Conservation (phyloP, 352 stramenopile species). For the Globisporangium spinosum region DNA sequence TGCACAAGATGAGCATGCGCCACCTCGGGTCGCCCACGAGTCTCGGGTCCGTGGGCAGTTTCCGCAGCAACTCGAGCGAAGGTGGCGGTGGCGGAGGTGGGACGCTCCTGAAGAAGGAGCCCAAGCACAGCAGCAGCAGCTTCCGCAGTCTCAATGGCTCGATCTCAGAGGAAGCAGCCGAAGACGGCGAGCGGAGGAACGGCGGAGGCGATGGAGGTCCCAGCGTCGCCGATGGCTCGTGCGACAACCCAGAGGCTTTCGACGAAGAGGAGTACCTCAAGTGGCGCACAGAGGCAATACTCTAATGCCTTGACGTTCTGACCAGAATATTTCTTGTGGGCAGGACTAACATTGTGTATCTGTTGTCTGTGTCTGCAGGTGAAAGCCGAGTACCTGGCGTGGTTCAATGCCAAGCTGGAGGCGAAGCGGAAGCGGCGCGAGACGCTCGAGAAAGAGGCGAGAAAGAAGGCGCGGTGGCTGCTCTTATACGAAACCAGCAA, state of each 20-base stretch:
- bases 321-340: not conserved
- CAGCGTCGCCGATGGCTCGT: conserved; percentile 26
- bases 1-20: conserved; percentile 26
- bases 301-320: not conserved
- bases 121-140: conserved; percentile 26
- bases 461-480: conserved; percentile 66
- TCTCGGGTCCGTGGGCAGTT: conserved; percentile 13
- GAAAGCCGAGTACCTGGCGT: conserved; percentile 72
- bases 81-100: not conserved
- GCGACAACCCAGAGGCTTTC: conserved; percentile 26
- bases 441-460: conserved; percentile 43
- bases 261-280: conserved; percentile 58
- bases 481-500: conserved; percentile 68
- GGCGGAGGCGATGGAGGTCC: not conserved
- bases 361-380: conserved; percentile 22
- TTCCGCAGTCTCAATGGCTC: conserved; percentile 17
- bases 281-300: conserved; percentile 49
- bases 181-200: conserved; percentile 15
- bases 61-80: conserved; percentile 2
- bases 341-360: not conserved
- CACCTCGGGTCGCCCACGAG: conserved; percentile 21
- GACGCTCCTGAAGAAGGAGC: conserved; percentile 21
- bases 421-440: conserved; percentile 40
- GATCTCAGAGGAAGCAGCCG: conserved; percentile 13
- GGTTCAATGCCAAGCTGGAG: conserved; percentile 61